Conservation (phyloP, 441 rosid genomes). For the Erysimum cheiri region DNA sequence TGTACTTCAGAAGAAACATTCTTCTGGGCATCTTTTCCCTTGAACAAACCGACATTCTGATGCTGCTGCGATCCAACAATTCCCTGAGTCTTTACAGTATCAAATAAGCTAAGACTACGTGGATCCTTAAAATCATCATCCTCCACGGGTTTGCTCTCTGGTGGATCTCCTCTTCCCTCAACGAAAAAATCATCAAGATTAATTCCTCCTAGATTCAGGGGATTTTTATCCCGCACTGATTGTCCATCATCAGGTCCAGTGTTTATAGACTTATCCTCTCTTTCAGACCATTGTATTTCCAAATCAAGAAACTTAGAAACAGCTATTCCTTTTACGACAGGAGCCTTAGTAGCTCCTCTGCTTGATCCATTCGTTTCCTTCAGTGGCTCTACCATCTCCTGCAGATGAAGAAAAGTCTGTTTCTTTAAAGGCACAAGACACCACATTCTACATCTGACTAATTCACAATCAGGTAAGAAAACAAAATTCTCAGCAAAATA, state of each 20-base stretch:
- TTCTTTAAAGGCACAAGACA: background rate
- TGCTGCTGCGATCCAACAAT: constrained; percentile 21
- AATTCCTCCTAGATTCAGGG: constrained; percentile 56
- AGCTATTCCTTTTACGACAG: constrained; percentile 45
- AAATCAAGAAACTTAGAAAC: constrained; percentile 73
- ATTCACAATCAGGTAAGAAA: background rate
- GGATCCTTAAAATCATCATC: constrained; percentile 48
- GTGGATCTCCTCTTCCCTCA: constrained; percentile 46
- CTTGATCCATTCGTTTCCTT: constrained; percentile 50
- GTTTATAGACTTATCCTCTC: constrained; percentile 44
- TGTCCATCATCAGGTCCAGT: constrained; percentile 39
- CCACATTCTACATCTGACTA: constrained; percentile 17
- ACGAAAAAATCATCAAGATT: constrained; percentile 54
- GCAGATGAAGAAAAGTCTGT: constrained; percentile 41
- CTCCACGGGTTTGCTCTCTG: constrained; percentile 35
- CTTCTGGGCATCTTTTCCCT: background rate
- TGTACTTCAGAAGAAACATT: constrained; percentile 26
- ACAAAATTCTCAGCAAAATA: constrained; percentile 21
- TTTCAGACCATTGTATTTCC: constrained; percentile 68
- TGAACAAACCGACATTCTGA: constrained; percentile 30
- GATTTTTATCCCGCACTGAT: constrained; percentile 40
- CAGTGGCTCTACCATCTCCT: constrained; percentile 68
- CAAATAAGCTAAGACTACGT: constrained; percentile 42
- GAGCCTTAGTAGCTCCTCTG: constrained; percentile 45
- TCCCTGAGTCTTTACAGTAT: constrained; percentile 30